A percentile compares a stretch with the other conserved stretches of the same genome.
These are phyloP conservation scores for Mycena filopes DNA, from an alignment of 768 basidiomycete species.

Conservation along the genomic window DNA sequence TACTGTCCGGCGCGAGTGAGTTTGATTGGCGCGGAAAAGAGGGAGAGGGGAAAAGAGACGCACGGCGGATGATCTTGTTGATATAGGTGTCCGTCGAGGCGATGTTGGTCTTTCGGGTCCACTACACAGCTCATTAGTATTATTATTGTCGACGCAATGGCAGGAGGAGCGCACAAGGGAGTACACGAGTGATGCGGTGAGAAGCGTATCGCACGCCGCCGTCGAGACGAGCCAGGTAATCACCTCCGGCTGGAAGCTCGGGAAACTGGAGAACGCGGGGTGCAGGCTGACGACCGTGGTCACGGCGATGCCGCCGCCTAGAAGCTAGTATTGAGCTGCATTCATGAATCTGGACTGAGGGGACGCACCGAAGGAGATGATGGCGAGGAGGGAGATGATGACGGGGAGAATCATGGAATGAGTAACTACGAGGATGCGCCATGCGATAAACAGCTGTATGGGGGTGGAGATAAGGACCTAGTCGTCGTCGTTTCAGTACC, in stretches of 20 bases:
- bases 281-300: slow-evolving; percentile 8
- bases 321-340: background rate
- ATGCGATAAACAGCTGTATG: slow-evolving; percentile 24
- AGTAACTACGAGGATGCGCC: slow-evolving; percentile 22
- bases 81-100: slow-evolving; percentile 13
- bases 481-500: too few species aligned
- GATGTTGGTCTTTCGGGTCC: slow-evolving; percentile 2
- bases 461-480: too few species aligned
- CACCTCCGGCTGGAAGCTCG: slow-evolving; percentile 3
- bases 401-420: slow-evolving; percentile 5
- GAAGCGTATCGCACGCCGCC: slow-evolving; percentile 14
- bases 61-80: background rate
- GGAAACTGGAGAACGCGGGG: background rate
- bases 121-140: background rate
- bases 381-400: slow-evolving; percentile 2
- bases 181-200: slow-evolving; percentile 13
- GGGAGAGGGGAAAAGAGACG: background rate
- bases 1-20: too few species aligned
- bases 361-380: slow-evolving; percentile 8
- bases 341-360: background rate
- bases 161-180: slow-evolving; percentile 5
- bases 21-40: too few species aligned
- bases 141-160: background rate
- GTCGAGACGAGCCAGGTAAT: slow-evolving; percentile 23
- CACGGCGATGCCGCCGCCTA: slow-evolving; percentile 1